Evolutionary conservation across 2,329 filamentous ascomycete genomes (phyloP).

Genomic region (Penicillium sp.): DNA sequence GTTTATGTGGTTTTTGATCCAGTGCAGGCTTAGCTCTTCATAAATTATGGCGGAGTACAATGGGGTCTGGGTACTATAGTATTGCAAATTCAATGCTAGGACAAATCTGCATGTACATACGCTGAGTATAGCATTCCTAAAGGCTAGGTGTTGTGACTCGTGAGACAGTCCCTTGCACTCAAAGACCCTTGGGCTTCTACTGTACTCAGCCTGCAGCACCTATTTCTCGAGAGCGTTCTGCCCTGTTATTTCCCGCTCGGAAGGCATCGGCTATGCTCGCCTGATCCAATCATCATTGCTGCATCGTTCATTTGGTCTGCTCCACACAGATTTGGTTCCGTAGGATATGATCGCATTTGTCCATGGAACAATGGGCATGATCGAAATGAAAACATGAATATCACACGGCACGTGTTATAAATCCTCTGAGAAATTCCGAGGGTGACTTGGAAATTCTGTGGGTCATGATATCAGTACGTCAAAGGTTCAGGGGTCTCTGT

Average conservation of each 20-base stretch:
- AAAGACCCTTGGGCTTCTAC: background rate
- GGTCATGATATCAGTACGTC: background rate
- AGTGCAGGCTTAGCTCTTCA: background rate
- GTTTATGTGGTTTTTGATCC: background rate
- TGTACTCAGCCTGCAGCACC: background rate
- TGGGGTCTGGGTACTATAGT: background rate
- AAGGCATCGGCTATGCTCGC: background rate
- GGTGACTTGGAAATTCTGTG: background rate
- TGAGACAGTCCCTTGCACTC: background rate
- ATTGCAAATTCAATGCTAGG: background rate
- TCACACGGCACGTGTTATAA: background rate
- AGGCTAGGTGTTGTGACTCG: background rate
- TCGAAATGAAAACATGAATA: background rate
- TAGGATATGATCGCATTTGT: background rate
- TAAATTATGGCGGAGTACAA: background rate
- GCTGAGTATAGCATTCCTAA: background rate
- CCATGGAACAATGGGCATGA: background rate
- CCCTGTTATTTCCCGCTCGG: background rate
- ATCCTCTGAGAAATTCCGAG: background rate
- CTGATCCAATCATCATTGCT: background rate
- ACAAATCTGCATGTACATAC: background rate
- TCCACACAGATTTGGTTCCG: background rate
- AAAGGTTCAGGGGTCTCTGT: conserved; percentile 1
- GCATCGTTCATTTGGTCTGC: background rate
- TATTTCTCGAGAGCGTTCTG: background rate